phyloP scores from a whole-genome alignment of 2,329 filamentous ascomycete genomes.

The Microdochium bolleyi region DNA sequence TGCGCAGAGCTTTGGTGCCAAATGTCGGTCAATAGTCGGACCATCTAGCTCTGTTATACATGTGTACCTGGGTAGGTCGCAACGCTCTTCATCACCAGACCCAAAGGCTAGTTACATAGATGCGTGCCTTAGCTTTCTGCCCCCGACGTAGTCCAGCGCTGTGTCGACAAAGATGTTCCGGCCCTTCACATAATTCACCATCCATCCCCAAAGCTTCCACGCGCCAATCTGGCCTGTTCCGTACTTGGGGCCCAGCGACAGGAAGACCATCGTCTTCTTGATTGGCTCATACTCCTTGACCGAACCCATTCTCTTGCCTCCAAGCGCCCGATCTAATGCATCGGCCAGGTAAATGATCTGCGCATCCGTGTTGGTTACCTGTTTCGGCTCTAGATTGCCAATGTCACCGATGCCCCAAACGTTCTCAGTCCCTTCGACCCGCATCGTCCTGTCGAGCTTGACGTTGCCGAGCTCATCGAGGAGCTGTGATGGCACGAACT shows the following conservation, averaged over 20 bases:
- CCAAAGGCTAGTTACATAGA: background rate
- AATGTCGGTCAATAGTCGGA: no score
- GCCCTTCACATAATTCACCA: slow-evolving; percentile 30
- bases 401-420: slow-evolving; percentile 37
- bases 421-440: slow-evolving; percentile 24
- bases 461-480: slow-evolving; percentile 24
- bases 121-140: background rate
- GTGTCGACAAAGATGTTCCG: slow-evolving; percentile 6
- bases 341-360: slow-evolving; percentile 23
- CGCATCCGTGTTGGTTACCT: slow-evolving; percentile 19
- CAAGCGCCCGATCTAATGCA: slow-evolving; percentile 15
- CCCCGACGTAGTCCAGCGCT: background rate
- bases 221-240: slow-evolving; percentile 28
- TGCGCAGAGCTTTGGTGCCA: no score
- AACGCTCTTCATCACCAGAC: no score
- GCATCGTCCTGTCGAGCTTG: slow-evolving; percentile 27
- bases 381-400: slow-evolving; percentile 28
- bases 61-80: no score
- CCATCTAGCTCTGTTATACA: no score
- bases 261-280: slow-evolving; percentile 16
- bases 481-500: slow-evolving; percentile 29
- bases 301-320: slow-evolving; percentile 1
- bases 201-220: slow-evolving; percentile 26
- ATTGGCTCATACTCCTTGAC: slow-evolving; percentile 19
- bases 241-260: slow-evolving; percentile 30